A percentile compares a stretch with the other conserved stretches of the same genome.
Conservation (phyloP, 352 stramenopile species). For the Globisporangium solare region DNA sequence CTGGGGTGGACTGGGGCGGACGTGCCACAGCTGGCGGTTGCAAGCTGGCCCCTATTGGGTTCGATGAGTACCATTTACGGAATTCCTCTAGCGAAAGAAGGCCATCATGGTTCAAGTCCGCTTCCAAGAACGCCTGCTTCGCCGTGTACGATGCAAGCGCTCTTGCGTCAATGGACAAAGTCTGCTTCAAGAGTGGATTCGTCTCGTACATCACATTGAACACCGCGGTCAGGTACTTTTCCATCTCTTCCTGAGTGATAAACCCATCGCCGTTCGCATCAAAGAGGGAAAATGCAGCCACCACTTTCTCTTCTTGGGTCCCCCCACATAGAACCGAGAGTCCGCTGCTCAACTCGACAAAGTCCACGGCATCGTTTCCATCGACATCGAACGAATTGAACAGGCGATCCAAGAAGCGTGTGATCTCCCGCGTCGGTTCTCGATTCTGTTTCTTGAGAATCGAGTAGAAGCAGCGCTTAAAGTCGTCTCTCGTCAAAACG, state of each 20-base stretch:
- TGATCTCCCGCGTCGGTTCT: slow-evolving; percentile 40
- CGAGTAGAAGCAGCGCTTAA: slow-evolving; percentile 62
- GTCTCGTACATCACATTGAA: slow-evolving; percentile 68
- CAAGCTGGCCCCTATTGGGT: neutral
- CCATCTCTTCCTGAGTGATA: slow-evolving; percentile 81
- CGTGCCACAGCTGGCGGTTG: slow-evolving; percentile 1
- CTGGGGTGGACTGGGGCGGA: slow-evolving; percentile 1
- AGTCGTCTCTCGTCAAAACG: slow-evolving; percentile 51
- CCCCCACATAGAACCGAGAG: slow-evolving; percentile 75
- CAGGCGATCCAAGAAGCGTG: slow-evolving; percentile 58
- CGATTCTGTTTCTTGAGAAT: slow-evolving; percentile 62
- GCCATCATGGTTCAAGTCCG: slow-evolving; percentile 79
- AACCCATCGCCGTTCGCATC: slow-evolving; percentile 79
- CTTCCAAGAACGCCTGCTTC: slow-evolving; percentile 80
- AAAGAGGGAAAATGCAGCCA: slow-evolving; percentile 80
- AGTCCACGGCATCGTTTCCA: slow-evolving; percentile 63
- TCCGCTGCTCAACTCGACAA: slow-evolving; percentile 70
- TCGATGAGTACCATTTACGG: slow-evolving; percentile 61
- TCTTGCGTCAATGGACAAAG: slow-evolving; percentile 46
- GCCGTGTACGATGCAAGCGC: slow-evolving; percentile 68
- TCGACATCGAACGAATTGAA: slow-evolving; percentile 80
- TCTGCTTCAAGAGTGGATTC: slow-evolving; percentile 24
- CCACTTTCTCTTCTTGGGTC: slow-evolving; percentile 71
- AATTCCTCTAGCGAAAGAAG: slow-evolving; percentile 81
- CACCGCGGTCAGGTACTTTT: slow-evolving; percentile 68